Conservation (phyloP, 805 yeast species). For the Saturnispora sekii region DNA sequence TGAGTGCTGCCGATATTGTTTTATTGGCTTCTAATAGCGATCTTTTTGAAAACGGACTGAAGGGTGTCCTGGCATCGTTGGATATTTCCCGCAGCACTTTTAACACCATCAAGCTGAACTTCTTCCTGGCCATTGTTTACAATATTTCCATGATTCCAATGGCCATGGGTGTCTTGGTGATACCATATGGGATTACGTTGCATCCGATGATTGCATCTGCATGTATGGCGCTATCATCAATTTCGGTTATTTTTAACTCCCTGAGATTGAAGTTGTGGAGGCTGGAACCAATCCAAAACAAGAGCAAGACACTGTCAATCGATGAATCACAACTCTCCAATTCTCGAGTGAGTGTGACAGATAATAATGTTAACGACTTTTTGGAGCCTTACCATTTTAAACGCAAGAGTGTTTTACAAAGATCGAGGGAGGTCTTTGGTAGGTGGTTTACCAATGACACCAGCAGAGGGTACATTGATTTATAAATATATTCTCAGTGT, state of each 20-base stretch:
- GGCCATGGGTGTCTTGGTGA: conserved; percentile 82
- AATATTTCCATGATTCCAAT: conserved; percentile 81
- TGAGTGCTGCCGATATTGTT: conserved; percentile 93
- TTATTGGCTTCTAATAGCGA: conserved; percentile 37
- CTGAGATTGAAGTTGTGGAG: conserved; percentile 61
- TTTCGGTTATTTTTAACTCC: conserved; percentile 79
- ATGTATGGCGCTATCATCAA: conserved; percentile 89
- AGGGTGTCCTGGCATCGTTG: conserved; percentile 49
- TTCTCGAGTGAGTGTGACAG: neutral
- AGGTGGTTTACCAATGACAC: neutral
- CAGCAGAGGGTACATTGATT: neutral
- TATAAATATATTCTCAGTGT: too few species aligned
- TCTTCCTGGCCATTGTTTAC: conserved; percentile 80
- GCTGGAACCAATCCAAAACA: conserved; percentile 5
- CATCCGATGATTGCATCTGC: conserved; percentile 87
- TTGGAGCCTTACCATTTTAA: neutral
- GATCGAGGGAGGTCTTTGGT: neutral
- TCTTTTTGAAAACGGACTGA: conserved; percentile 12
- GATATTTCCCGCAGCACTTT: conserved; percentile 67
- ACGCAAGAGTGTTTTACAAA: neutral
- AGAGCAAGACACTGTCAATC: neutral
- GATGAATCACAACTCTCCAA: neutral
- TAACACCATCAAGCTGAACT: conserved; percentile 65
- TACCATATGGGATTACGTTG: conserved; percentile 64
- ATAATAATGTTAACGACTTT: conserved; percentile 4